Base-by-base conservation (phyloP, 441 rosid species). In the Brassica hybrid region DNA sequence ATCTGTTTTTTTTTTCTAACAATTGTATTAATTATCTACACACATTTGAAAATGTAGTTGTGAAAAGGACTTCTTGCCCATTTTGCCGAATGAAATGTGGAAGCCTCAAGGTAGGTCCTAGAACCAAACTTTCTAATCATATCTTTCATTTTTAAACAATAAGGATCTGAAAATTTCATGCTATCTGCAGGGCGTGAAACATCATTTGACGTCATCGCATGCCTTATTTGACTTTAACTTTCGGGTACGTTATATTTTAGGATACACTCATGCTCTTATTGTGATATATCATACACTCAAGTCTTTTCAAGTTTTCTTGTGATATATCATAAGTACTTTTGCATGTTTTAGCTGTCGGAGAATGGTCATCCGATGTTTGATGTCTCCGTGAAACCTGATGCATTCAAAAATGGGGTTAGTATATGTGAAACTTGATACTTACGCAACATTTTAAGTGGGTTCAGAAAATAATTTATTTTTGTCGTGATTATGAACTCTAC, bases 171-270 rank as follows among this genome's bases (percentile, higher is more conserved):
- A 52, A 16, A 27, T 34, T 36, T 36, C 32, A 21, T 69, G 64
- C 57, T 61, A 71, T 71, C 43, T 72, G 56, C 87, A 94, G 96
- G 98, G 97, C 76, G 77, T 91, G 72, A 87, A 85, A 30, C 68
- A 50, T 78, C 98, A 94, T 79, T 83, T 94, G 85, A 74, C 76
- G 80, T 82, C 93, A 14, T 90, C 97, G 21, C 97, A 94, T 87
- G 94, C 87, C 82, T 80, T 87, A 17, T 91, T 90, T 83, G 79
- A 83, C 60, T 94, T 81, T 79, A 89, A 84, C 54, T 90, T 94
- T 80, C 81, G 88, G 93, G 98, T 94, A 85, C 81, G 94, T 88
- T 85, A 71, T 79, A 4, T 80, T 62, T 75, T 62, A 65, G 43
- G 52, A 65, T 77, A 30, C 34, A 30, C 34, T 30, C 34, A 25